Conservation (phyloP, 441 rosid species). For the Euphorbia schlechtendalii region DNA sequence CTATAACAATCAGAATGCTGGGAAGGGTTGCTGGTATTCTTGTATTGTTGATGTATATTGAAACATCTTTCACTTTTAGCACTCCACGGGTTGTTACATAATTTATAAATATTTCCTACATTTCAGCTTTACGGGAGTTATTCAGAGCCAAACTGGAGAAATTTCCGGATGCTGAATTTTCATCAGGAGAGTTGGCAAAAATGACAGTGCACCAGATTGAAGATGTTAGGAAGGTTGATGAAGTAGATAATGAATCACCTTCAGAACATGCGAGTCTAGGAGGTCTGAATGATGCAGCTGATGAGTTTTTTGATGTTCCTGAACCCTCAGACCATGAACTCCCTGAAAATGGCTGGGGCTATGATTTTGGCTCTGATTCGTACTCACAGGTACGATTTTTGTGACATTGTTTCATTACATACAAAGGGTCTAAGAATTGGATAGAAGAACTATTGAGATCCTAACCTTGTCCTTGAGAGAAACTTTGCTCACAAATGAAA, state of each 20-base stretch:
- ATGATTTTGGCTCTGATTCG: constrained; percentile 57
- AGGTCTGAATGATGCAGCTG: constrained; percentile 71
- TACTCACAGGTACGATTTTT: constrained; percentile 51
- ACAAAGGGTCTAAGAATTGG: constrained; percentile 7
- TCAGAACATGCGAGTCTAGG: constrained; percentile 82
- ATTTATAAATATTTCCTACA: constrained; percentile 6
- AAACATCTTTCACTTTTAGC: constrained; percentile 3
- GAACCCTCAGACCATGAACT: constrained; percentile 68
- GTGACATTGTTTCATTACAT: constrained; percentile 13
- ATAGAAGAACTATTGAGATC: not conserved
- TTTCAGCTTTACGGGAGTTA: constrained; percentile 76
- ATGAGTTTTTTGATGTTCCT: constrained; percentile 91
- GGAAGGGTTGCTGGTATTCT: constrained; percentile 81
- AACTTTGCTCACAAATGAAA: not conserved
- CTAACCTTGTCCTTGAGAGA: not conserved
- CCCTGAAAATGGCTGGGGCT: constrained; percentile 58
- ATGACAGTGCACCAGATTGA: constrained; percentile 39
- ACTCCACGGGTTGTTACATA: not conserved
- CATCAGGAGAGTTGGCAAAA: constrained; percentile 65
- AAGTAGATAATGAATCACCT: constrained; percentile 49
- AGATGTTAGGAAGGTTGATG: constrained; percentile 39
- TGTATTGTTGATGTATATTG: constrained; percentile 19
- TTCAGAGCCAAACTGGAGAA: constrained; percentile 66
- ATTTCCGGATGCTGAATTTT: constrained; percentile 44
- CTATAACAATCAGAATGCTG: constrained; percentile 82